A percentile compares a stretch with the other conserved stretches of the same genome.
Conservation (phyloP, 495 filamentous ascomycete genomes). For the Extremus antarcticus region DNA sequence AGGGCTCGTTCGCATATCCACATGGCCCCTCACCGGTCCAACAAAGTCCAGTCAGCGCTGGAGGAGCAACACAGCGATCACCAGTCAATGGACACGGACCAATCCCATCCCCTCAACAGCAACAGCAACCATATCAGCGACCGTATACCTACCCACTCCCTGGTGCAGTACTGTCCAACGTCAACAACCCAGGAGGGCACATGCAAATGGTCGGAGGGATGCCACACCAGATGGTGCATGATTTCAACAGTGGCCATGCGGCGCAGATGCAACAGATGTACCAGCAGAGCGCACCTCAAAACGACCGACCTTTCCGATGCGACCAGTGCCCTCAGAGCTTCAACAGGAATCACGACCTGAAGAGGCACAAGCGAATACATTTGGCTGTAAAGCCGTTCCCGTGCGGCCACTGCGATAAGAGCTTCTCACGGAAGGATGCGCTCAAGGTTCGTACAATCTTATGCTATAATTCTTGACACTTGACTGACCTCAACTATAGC, state of each 20-base stretch:
- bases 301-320: constrained; percentile 89
- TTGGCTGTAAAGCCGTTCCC: constrained; percentile 92
- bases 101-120: constrained; percentile 39
- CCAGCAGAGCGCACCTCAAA: constrained; percentile 40
- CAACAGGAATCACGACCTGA: constrained; percentile 94
- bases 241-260: constrained; percentile 48
- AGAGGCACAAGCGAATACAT: constrained; percentile 91
- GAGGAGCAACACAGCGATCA: constrained; percentile 44
- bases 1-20: constrained; percentile 44
- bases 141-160: constrained; percentile 44
- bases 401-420: constrained; percentile 86
- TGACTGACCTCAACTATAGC: constrained; percentile 41
- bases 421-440: constrained; percentile 92
- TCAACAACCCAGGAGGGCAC: constrained; percentile 58
- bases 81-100: constrained; percentile 40
- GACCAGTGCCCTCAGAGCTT: constrained; percentile 86
- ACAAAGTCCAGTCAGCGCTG: constrained; percentile 49
- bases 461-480: not conserved
- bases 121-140: constrained; percentile 25
- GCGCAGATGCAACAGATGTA: constrained; percentile 47
- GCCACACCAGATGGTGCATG: constrained; percentile 36
- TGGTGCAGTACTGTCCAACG: constrained; percentile 67
- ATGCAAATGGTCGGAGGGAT: constrained; percentile 59
- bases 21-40: constrained; percentile 48
- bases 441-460: constrained; percentile 60